A percentile compares a stretch with the other conserved stretches of the same genome.
phyloP scores from a whole-genome alignment of 371 early-diverging fungal genomes.

The Mortierella sp. region DNA sequence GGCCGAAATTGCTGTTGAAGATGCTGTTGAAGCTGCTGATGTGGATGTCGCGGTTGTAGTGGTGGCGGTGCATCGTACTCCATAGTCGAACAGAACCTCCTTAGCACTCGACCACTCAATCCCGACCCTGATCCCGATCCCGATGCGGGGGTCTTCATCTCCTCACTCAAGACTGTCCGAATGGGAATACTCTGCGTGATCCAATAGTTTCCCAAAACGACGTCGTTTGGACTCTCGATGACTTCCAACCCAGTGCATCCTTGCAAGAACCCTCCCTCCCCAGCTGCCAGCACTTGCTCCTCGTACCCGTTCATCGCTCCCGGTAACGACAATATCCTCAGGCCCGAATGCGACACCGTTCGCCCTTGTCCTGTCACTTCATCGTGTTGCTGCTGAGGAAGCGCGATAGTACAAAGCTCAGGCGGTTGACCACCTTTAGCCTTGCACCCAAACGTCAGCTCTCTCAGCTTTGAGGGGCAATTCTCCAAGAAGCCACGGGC shows the following conservation, averaged over 20 bases:
- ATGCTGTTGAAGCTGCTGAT: background rate
- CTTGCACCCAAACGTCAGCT: background rate
- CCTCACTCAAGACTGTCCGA: background rate
- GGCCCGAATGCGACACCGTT: background rate
- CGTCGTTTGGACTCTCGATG: background rate
- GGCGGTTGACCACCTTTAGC: background rate
- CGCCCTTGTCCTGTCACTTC: background rate
- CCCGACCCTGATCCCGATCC: background rate
- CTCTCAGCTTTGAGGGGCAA: background rate
- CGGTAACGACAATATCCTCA: background rate
- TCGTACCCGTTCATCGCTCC: background rate
- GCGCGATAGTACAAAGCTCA: background rate
- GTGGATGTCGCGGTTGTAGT: background rate
- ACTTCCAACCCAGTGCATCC: background rate
- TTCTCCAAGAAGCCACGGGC: background rate
- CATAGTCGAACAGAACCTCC: background rate
- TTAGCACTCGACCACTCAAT: background rate
- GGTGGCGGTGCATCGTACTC: background rate
- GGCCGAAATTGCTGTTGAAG: background rate
- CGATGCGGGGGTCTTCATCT: background rate
- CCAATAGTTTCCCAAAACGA: background rate
- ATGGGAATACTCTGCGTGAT: background rate
- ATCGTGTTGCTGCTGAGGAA: background rate
- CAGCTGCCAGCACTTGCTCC: background rate
- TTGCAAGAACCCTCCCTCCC: background rate